A percentile compares a stretch with the other conserved stretches of the same genome.
Conservation (phyloP, 2,329 filamentous ascomycete genomes). For the Trichophyton rubrum region DNA sequence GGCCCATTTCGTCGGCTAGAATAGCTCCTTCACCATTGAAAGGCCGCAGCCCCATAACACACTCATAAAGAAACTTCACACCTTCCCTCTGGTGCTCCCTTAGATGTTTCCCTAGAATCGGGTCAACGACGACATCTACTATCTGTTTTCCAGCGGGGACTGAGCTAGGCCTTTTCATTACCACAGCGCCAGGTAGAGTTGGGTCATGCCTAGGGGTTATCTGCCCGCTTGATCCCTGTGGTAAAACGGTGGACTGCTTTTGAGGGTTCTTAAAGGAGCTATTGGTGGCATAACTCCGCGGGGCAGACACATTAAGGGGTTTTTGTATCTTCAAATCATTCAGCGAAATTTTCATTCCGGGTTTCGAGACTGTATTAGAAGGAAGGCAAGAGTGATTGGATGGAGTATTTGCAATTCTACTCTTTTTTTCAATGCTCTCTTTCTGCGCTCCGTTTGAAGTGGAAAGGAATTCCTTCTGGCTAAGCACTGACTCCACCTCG, state of each 20-base stretch:
- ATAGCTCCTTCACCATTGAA: slow-evolving; percentile 57
- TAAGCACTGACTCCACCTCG: slow-evolving; percentile 51
- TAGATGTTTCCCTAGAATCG: slow-evolving; percentile 48
- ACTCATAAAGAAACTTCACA: slow-evolving; percentile 60
- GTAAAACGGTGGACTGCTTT: slow-evolving; percentile 40
- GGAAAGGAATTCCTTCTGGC: slow-evolving; percentile 45
- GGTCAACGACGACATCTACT: slow-evolving; percentile 62
- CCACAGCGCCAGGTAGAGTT: slow-evolving; percentile 44
- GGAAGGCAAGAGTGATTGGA: not conserved
- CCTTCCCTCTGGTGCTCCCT: slow-evolving; percentile 58
- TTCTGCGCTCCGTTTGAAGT: slow-evolving; percentile 13
- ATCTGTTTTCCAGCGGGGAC: slow-evolving; percentile 50
- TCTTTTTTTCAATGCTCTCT: not conserved
- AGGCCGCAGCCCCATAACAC: slow-evolving; percentile 58
- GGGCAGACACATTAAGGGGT: slow-evolving; percentile 25
- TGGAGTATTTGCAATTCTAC: not conserved
- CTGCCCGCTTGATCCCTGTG: slow-evolving; percentile 32
- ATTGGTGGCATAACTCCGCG: slow-evolving; percentile 30
- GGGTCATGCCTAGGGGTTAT: slow-evolving; percentile 53
- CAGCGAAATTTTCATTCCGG: slow-evolving; percentile 5
- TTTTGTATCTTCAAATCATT: slow-evolving; percentile 23
- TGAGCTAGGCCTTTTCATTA: slow-evolving; percentile 51
- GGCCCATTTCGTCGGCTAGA: slow-evolving; percentile 62
- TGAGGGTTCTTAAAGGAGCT: slow-evolving; percentile 51
- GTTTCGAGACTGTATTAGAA: not conserved